Evolutionary conservation across 2,329 filamentous ascomycete genomes (phyloP), one percentile per base, ranked within the genome.

Genomic region (Fusarium sp.): DNA sequence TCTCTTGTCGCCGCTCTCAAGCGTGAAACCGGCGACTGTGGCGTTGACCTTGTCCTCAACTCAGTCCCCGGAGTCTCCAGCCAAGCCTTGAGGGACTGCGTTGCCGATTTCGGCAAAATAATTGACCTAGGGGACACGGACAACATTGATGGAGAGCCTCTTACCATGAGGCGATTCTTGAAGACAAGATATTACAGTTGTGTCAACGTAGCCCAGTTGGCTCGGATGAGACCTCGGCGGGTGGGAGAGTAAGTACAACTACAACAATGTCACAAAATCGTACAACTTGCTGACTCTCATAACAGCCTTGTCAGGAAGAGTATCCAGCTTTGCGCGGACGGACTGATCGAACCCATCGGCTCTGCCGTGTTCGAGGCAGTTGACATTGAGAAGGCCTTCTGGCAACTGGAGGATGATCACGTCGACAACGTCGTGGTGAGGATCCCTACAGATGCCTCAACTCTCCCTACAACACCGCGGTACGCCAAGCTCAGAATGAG

Each of bases 91-190:
- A 66, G 62, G 54, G 35, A 60, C 9, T 68, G 66, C 20, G 56
- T 68, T 39, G 66, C 66, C 23, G 35, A 66, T 35, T 65, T 45
- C 13, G 66, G 66, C n/a, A 66, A 50, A 20, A 60, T 68, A 35
- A 25, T 68, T 20, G 43, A 66, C n/a, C 59, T 68, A 20, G 62
- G 62, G 2, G 45, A 66, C 2, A 10, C n/a, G 3, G 11, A 4
- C n/a, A 34, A 18, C 32, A 5, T 14, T 14, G 32, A 16, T 7
- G 13, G 30, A 20, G 32, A 25, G 2, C 7, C 27, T 35, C 13
- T 35, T 10, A 9, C n/a, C 30, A 35, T 56, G n/a, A 56, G n/a
- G n/a, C 6, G 7, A 9, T 56, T 56, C 30, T 35, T 35, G 16
- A 56, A 35, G 30, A 25, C n/a, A n/a, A 35, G n/a, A 18, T 35